phyloP scores from a whole-genome alignment of 129 eudicot genomes.

The Gnaphalium uliginosum region DNA sequence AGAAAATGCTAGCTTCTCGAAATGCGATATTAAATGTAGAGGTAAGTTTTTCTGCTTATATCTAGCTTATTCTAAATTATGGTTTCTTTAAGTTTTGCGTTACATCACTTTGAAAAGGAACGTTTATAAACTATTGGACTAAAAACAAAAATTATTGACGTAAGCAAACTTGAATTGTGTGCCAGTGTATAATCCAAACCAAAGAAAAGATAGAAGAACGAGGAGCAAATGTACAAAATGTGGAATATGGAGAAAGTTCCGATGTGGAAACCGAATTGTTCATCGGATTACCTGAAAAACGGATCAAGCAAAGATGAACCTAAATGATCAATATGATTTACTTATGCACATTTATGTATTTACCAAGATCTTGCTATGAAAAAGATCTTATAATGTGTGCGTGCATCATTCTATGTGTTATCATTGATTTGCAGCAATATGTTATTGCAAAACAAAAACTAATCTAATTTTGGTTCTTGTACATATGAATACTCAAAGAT shows the following conservation, averaged over 20 bases:
- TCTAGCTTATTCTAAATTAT: neutral
- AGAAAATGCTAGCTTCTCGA: neutral
- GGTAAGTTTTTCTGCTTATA: slow-evolving; percentile 39
- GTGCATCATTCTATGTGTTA: slow-evolving; percentile 13
- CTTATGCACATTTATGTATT: neutral
- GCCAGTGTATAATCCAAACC: slow-evolving; percentile 43
- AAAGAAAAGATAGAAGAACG: slow-evolving; percentile 36
- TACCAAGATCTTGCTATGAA: neutral
- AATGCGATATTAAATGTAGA: neutral
- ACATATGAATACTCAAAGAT: slow-evolving; percentile 18
- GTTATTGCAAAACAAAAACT: slow-evolving; percentile 20
- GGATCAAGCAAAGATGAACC: slow-evolving; percentile 18
- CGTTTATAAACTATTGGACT: neutral
- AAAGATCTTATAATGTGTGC: slow-evolving; percentile 20
- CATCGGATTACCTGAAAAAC: slow-evolving; percentile 38
- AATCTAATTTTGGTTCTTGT: slow-evolving; percentile 27
- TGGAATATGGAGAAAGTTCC: slow-evolving; percentile 59
- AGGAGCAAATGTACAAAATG: slow-evolving; percentile 25
- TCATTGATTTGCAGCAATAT: slow-evolving; percentile 6
- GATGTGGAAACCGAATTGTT: slow-evolving; percentile 88
- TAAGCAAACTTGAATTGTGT: slow-evolving; percentile 25
- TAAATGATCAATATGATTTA: slow-evolving; percentile 14
- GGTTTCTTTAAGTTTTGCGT: neutral
- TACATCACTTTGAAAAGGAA: neutral
- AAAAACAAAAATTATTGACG: neutral